Evolutionary conservation across 257 asterid genomes (phyloP).

Genomic region (Misopates orontium): DNA sequence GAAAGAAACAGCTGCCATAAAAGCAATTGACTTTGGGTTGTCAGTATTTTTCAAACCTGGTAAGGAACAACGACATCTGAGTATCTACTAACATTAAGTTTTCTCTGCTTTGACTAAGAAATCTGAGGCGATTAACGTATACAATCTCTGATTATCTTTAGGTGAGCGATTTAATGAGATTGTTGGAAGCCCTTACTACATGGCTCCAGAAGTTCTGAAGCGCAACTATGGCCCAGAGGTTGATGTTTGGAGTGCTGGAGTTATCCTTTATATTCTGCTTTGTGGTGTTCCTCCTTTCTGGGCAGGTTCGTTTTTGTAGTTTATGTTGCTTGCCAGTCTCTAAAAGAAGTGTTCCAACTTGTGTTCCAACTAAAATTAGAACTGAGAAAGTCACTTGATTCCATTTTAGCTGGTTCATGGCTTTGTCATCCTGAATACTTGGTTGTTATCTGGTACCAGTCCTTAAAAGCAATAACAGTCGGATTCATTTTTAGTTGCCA

Average conservation of each 20-base stretch:
- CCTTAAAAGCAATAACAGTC: too few relatives aligned
- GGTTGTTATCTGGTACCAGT: too few relatives aligned
- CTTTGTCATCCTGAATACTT: too few relatives aligned
- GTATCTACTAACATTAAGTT: background rate
- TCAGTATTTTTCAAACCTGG: conserved; percentile 74
- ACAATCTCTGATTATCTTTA: conserved; percentile 10
- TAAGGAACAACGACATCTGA: conserved; percentile 17
- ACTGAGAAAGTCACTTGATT: too few relatives aligned
- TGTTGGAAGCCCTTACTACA: conserved; percentile 72
- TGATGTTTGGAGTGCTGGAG: conserved; percentile 82
- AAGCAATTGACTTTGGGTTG: conserved; percentile 69
- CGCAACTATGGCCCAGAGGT: conserved; percentile 72
- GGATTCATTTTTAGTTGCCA: too few relatives aligned
- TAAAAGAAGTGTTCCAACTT: too few relatives aligned
- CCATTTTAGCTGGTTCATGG: too few relatives aligned
- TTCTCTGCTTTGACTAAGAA: background rate
- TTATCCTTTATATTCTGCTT: conserved; percentile 63
- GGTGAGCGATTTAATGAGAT: conserved; percentile 61
- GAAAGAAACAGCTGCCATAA: conserved; percentile 63
- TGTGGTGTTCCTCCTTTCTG: conserved; percentile 86
- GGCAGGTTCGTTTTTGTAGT: conserved; percentile 52
- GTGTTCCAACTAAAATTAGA: too few relatives aligned
- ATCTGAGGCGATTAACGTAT: background rate
- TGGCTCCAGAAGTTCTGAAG: conserved; percentile 77
- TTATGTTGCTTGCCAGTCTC: background rate